Evolutionary conservation across 1,139 yeast species (phyloP).

Genomic region (Candida pseudoviswanathii): DNA sequence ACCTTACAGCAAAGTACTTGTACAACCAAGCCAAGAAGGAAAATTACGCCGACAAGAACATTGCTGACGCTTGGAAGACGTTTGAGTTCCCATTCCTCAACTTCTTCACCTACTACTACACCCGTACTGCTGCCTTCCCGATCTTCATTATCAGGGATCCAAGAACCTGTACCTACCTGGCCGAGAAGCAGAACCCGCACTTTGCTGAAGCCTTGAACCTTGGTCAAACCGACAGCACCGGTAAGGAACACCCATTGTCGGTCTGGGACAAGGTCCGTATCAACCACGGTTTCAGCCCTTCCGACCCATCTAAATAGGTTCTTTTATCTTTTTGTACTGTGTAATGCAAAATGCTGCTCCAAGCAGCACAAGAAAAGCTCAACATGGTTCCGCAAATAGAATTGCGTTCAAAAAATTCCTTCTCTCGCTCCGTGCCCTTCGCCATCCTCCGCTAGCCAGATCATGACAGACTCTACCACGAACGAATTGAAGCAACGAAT

Average conservation of each 20-base stretch:
- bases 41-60: slow-evolving; percentile 7
- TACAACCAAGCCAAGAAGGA: slow-evolving; percentile 19
- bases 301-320: not conserved
- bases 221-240: slow-evolving; percentile 14
- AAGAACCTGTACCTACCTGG: slow-evolving; percentile 28
- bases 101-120: slow-evolving; percentile 38
- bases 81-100: slow-evolving; percentile 42
- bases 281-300: slow-evolving; percentile 29
- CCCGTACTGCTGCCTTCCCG: slow-evolving; percentile 36
- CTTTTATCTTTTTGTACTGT: too few species aligned
- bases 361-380: not conserved
- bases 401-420: not conserved
- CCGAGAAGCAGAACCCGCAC: slow-evolving; percentile 19
- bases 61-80: slow-evolving; percentile 37
- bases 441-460: too few species aligned
- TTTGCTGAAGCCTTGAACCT: slow-evolving; percentile 10
- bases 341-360: too few species aligned
- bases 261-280: slow-evolving; percentile 38
- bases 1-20: slow-evolving; percentile 26
- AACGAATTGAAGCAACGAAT: slow-evolving; percentile 6
- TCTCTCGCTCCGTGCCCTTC: too few species aligned
- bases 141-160: slow-evolving; percentile 41
- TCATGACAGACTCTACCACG: not conserved
- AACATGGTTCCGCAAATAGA: not conserved
- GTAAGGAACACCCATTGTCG: slow-evolving; percentile 16